phyloP scores from a whole-genome alignment of 495 filamentous ascomycete genomes.

The Articulospora tetracladia region DNA sequence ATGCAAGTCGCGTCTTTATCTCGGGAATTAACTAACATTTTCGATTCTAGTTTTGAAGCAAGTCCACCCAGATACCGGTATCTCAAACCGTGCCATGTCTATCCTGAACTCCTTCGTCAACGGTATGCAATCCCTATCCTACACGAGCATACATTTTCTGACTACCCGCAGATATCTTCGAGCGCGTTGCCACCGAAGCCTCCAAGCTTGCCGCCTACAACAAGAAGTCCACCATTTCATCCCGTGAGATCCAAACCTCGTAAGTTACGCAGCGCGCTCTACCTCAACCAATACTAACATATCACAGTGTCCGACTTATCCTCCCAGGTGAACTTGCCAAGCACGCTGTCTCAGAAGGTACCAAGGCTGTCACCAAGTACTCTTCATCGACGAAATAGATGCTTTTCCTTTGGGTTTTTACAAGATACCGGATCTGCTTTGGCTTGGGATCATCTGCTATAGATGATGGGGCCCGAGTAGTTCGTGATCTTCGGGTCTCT shows the following conservation, averaged over 20 bases:
- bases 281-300: slow-evolving; percentile 15
- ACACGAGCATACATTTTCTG: slow-evolving; percentile 26
- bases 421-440: slow-evolving; percentile 41
- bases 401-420: slow-evolving; percentile 38
- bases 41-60: slow-evolving; percentile 85
- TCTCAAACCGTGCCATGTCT: slow-evolving; percentile 99
- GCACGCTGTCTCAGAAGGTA: slow-evolving; percentile 98
- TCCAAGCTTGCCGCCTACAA: slow-evolving; percentile 99
- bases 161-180: slow-evolving; percentile 83
- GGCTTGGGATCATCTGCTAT: slow-evolving; percentile 52
- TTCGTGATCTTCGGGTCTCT: slow-evolving; percentile 67
- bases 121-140: slow-evolving; percentile 56
- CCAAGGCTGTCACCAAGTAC: slow-evolving; percentile 99
- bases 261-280: slow-evolving; percentile 34
- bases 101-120: slow-evolving; percentile 99
- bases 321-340: slow-evolving; percentile 98
- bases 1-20: slow-evolving; percentile 11
- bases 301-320: slow-evolving; percentile 77
- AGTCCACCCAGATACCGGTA: slow-evolving; percentile 99
- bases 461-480: slow-evolving; percentile 58
- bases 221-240: slow-evolving; percentile 99
- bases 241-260: slow-evolving; percentile 98
- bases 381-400: slow-evolving; percentile 98
- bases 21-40: slow-evolving; percentile 23
- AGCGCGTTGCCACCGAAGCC: slow-evolving; percentile 97